Conservation (phyloP, 2,329 filamentous ascomycete genomes). For the Capronia coronata region DNA sequence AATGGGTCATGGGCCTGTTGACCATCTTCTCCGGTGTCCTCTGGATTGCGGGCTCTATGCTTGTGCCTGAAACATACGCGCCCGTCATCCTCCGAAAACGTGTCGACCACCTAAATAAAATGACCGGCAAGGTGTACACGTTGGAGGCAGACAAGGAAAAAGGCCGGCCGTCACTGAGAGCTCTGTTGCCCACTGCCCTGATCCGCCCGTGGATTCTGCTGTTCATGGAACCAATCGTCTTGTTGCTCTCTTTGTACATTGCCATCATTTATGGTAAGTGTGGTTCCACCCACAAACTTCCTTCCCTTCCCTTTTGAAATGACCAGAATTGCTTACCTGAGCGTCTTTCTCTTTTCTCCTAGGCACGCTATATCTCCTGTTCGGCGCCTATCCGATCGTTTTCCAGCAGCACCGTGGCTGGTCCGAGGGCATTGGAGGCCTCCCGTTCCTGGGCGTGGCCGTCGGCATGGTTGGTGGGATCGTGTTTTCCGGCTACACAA, state of each 20-base stretch:
- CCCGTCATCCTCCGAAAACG: slow-evolving; percentile 51
- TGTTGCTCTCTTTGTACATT: slow-evolving; percentile 55
- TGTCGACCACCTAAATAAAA: slow-evolving; percentile 46
- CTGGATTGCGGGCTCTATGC: slow-evolving; percentile 48
- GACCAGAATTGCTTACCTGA: slow-evolving; percentile 40
- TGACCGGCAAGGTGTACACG: slow-evolving; percentile 52
- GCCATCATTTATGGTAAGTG: slow-evolving; percentile 46
- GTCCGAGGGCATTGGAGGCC: slow-evolving; percentile 53
- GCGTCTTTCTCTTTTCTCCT: too few species aligned
- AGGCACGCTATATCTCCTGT: slow-evolving; percentile 57
- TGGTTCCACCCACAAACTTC: not conserved
- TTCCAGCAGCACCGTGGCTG: slow-evolving; percentile 57
- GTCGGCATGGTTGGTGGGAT: slow-evolving; percentile 60
- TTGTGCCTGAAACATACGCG: slow-evolving; percentile 56
- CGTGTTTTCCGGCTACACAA: slow-evolving; percentile 50
- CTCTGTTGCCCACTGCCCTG: slow-evolving; percentile 53
- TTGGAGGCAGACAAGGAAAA: slow-evolving; percentile 47
- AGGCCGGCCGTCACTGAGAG: slow-evolving; percentile 39
- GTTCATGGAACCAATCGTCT: slow-evolving; percentile 63
- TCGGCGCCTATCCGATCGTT: slow-evolving; percentile 59
- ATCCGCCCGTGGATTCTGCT: slow-evolving; percentile 62
- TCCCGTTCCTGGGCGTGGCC: slow-evolving; percentile 62
- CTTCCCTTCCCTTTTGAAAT: slow-evolving; percentile 35
- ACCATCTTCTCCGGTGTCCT: slow-evolving; percentile 57
- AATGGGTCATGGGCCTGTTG: slow-evolving; percentile 61